These are phyloP conservation scores for Fusarium papillatum DNA, from an alignment of 2,329 filamentous ascomycete species.

Conservation along the genomic window DNA sequence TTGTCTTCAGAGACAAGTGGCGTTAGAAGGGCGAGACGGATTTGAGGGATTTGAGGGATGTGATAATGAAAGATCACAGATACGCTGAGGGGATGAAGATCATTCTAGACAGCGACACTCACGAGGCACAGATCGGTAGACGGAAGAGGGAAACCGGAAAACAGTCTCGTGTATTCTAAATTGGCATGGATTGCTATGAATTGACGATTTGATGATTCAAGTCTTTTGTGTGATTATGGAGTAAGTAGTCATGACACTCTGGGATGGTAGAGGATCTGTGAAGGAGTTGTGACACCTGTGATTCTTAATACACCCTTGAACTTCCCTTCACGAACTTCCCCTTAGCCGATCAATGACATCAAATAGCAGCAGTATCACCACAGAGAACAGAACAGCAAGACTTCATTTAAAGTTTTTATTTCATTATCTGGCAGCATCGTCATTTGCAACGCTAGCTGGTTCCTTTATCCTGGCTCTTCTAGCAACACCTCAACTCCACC, in stretches of 20 bases:
- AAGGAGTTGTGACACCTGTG: neutral
- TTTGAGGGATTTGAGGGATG: neutral
- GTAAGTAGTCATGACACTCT: neutral
- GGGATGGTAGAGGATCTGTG: neutral
- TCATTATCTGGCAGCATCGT: constrained; percentile 30
- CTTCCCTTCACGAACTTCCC: neutral
- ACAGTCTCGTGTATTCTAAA: neutral
- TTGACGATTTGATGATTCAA: neutral
- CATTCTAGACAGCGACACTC: neutral
- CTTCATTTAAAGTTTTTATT: constrained; percentile 17
- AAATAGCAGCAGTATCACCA: neutral
- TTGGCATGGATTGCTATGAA: neutral
- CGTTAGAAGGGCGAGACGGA: neutral
- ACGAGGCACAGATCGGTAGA: neutral
- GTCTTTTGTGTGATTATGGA: neutral
- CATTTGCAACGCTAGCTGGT: constrained; percentile 34
- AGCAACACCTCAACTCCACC: constrained; percentile 19
- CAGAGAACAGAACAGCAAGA: neutral
- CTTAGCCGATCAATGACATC: neutral
- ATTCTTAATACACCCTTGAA: neutral
- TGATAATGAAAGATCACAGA: neutral
- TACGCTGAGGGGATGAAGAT: neutral
- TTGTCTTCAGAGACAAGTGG: neutral
- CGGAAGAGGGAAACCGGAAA: neutral
- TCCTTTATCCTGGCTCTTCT: constrained; percentile 9